Base-by-base conservation (phyloP, 139 green algal species). In the Chlorella ohadii region DNA sequence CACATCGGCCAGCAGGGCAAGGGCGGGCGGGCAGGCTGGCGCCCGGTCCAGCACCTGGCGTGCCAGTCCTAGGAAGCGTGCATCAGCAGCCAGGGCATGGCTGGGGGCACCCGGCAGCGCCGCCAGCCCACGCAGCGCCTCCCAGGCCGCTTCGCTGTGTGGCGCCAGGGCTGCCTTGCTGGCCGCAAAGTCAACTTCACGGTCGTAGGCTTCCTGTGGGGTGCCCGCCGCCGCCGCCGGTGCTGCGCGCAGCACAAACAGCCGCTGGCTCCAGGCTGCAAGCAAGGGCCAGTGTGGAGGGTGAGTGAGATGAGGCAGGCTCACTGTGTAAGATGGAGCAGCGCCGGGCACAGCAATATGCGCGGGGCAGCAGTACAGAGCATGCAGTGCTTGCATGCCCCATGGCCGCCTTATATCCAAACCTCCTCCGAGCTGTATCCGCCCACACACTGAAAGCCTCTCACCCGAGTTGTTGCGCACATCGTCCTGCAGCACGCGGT, bases 221-320 rank as follows among this genome's bases (percentile, higher is more conserved):
- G 63, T 34, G 28, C 59, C 72, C 47, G 66, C 16, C 9, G 51
- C 75, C 33, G 31, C n/a, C 25, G 63, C 11, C 5, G 68, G 51
- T 25, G 68, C 72, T 25, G 65, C 33, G n/a, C 59, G 74, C 55
- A 96, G 41, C 38, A 96, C 61, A 67, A 94, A 96, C n/a, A 88
- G 82, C 51, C 94, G 89, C 84, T 98, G 94, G 79, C 90, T 95
- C 96, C 96, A 98, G 20, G 95, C 94, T 81, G 75, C 57, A 39
- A 41, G 72, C 22, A 6, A 33, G 72, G 2, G 51, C 6, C 44
- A 55, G 6, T 55, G 44, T 55, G 51, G 72, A 15, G 44, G 12
- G 71, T 4, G 27, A 16, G 41, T 5, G 44, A 2, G 41, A 6
- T 15, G 25, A 22, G 28, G 71, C 13, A 38, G 39, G 39, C 31